Evolutionary conservation across 495 filamentous ascomycete species (phyloP), one percentile per base, ranked within the genome.

Genomic region (Cercophora newfieldiana): DNA sequence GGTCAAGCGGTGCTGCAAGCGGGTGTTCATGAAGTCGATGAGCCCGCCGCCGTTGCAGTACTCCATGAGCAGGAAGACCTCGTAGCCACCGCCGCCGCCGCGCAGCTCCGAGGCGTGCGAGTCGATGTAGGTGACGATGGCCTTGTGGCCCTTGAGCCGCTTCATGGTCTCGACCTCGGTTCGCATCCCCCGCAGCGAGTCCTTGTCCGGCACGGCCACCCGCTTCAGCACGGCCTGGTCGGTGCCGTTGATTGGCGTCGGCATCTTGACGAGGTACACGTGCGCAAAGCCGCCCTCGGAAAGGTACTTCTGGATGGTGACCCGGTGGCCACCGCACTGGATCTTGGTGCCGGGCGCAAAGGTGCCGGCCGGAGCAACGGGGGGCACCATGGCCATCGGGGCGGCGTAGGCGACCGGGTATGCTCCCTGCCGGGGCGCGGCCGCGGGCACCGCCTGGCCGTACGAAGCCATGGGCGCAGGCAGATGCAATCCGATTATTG

Each of bases 81-180:
- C 95, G 75, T 97, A 99, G 33, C 95, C 95, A 49, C 93, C 93
- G 31, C 37, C 37, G n/a, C 48, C 54, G 37, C 91, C 93, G 67
- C 91, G 89, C 65, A 97, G 82, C 78, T 97, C 93, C 1, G 92
- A 96, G 26, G 95, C 95, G 80, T 99, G 95, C 60, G 93, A 97
- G 81, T 99, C 95, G 76, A 98, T 92, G 77, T 99, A 99, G 57
- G 90, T 97, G 71, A 99, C 95, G 73, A 99, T 97, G 68, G 95
- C 90, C 59, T 87, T 88, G 81, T 97, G 95, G 33, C 96, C 96
- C 83, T 96, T 96, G 66, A 99, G 82, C 72, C 94, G 92, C 87
- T 99, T 99, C 95, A 99, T 99, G 21, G 95, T 99, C 80, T 99
- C 95, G 61, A 98, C 95, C 83, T 99, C 95, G 64, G 90, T 98